Evolutionary conservation across 148 eudicot species (phyloP).

Genomic region (Rhododendron molle): DNA sequence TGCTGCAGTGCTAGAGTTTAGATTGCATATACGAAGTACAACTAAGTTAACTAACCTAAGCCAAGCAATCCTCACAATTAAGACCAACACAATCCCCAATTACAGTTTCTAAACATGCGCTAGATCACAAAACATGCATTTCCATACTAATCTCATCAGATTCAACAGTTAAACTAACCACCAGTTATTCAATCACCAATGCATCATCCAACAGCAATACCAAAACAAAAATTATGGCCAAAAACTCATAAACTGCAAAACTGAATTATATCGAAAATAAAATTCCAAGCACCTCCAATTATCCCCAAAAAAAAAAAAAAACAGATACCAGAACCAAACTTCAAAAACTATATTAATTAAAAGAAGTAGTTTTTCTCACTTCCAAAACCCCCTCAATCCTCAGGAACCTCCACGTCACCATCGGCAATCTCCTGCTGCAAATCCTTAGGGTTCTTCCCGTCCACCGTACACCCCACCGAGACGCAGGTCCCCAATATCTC

Average conservation of each 20-base stretch:
- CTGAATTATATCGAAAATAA: not conserved
- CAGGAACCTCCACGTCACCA: slow-evolving; percentile 69
- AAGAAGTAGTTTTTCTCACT: not conserved
- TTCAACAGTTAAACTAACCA: not conserved
- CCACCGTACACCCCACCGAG: slow-evolving; percentile 73
- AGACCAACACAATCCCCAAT: not conserved
- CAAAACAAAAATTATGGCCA: not conserved
- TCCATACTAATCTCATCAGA: not conserved
- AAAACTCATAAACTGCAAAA: not conserved
- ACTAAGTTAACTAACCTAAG: not conserved
- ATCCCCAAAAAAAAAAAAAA: not conserved
- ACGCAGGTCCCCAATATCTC: slow-evolving; percentile 77
- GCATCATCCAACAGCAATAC: not conserved
- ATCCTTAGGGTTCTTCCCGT: slow-evolving; percentile 72
- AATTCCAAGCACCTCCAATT: not conserved
- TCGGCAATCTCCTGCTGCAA: slow-evolving; percentile 61
- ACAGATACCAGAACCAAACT: not conserved
- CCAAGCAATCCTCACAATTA: not conserved
- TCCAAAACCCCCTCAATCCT: slow-evolving; percentile 28
- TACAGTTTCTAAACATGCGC: not conserved
- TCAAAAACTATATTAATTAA: not conserved
- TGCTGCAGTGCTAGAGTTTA: not conserved
- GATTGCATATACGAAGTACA: not conserved
- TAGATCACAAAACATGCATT: not conserved
- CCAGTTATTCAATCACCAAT: not conserved